Conservation (phyloP, 257 asterid genomes). For the Capsicum rhomboideum region DNA sequence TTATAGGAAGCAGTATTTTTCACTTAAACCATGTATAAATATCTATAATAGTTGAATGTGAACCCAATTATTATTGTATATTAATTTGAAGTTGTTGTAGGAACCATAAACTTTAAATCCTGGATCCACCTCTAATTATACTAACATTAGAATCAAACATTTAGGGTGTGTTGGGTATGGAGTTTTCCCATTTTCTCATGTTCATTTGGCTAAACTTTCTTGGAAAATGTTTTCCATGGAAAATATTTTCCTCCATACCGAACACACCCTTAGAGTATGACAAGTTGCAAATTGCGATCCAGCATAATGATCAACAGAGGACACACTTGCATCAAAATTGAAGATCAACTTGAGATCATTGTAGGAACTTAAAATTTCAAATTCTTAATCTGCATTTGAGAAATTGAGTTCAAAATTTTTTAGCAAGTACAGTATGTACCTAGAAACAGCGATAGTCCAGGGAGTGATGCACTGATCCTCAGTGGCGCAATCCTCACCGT, state of each 20-base stretch:
- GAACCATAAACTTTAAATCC: no score
- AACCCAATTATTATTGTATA: no score
- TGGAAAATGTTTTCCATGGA: no score
- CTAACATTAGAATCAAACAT: background rate
- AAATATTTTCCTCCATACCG: no score
- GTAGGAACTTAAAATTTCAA: background rate
- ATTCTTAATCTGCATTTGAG: background rate
- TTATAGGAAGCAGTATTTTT: no score
- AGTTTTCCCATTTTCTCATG: no score
- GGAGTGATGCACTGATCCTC: conserved; percentile 85
- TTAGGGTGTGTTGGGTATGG: no score
- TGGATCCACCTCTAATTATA: no score
- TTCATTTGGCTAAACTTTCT: no score
- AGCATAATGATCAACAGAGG: background rate
- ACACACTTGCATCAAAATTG: background rate
- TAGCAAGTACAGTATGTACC: conserved; percentile 18
- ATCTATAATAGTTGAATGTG: background rate
- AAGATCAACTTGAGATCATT: background rate
- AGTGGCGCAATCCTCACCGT: conserved; percentile 88
- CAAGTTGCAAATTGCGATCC: background rate
- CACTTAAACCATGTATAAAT: background rate
- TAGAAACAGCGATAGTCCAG: conserved; percentile 73
- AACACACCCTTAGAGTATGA: background rate
- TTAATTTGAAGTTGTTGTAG: no score
- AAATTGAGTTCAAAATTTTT: background rate